These are phyloP conservation scores for Syzygium jambos DNA, from an alignment of 345 rosid genomes.

Conservation along the genomic window DNA sequence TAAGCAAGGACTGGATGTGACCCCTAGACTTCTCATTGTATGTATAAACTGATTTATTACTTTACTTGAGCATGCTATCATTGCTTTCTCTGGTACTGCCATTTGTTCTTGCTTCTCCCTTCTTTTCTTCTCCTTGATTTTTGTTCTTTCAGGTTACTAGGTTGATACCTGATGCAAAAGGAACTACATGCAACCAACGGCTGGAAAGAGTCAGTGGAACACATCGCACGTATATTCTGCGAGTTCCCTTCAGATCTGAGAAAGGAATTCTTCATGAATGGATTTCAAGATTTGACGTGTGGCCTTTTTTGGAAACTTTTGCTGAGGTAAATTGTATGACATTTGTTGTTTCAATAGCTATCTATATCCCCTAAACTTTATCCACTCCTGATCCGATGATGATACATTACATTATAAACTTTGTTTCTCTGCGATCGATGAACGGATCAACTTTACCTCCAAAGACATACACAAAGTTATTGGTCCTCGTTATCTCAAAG, in stretches of 20 bases:
- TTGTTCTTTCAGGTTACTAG: conserved; percentile 2
- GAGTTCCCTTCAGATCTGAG: conserved; percentile 7
- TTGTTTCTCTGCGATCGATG: neutral
- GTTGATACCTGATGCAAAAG: conserved; percentile 8
- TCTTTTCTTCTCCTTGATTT: neutral
- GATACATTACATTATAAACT: neutral
- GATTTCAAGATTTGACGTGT: neutral
- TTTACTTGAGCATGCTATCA: neutral
- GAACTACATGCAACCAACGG: conserved; percentile 6
- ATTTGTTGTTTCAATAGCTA: neutral
- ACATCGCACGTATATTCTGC: conserved; percentile 5
- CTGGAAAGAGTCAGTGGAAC: conserved; percentile 7
- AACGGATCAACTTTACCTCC: neutral
- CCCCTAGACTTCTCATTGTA: conserved; percentile 79
- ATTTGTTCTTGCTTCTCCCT: neutral
- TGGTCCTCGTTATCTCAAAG: neutral
- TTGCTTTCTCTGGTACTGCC: neutral
- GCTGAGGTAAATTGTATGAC: neutral
- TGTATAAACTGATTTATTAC: conserved; percentile 1
- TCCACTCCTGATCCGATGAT: neutral
- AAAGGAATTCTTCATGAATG: conserved; percentile 9
- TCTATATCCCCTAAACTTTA: neutral
- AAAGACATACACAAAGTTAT: neutral
- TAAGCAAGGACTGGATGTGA: conserved; percentile 85
- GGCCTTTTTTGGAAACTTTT: neutral